Conservation (phyloP, 139 green algal genomes). For the Chlamydomonas sp. region DNA sequence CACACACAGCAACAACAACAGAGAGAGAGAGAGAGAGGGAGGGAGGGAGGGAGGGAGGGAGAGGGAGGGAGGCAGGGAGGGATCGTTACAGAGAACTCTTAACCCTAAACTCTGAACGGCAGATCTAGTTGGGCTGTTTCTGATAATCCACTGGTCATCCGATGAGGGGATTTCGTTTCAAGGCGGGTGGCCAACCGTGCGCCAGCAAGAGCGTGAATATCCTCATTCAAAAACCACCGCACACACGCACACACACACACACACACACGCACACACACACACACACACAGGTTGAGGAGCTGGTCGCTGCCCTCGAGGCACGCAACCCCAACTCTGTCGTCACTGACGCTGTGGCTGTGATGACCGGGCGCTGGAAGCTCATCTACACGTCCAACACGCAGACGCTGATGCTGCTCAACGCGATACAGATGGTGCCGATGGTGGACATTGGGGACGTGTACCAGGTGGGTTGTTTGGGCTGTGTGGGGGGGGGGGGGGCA, state of each 20-base stretch:
- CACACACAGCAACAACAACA: no score
- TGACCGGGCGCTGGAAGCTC: slow-evolving; percentile 49
- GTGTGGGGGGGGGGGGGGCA: no score
- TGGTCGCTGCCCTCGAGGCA: slow-evolving; percentile 44
- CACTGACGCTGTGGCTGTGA: slow-evolving; percentile 10
- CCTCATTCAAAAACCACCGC: neutral
- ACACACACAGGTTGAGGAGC: slow-evolving; percentile 36
- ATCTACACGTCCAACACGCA: slow-evolving; percentile 57
- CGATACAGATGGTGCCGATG: slow-evolving; percentile 41
- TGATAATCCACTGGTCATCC: no score
- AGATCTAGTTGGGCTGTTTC: no score
- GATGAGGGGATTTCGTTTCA: no score
- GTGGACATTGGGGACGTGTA: slow-evolving; percentile 58
- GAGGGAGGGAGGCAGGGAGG: no score
- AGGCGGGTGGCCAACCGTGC: neutral
- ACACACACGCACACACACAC: neutral
- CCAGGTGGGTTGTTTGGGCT: no score
- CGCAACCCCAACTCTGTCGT: slow-evolving; percentile 35
- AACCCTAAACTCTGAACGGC: no score
- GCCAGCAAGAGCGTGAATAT: no score
- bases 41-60: no score
- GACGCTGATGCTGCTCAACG: slow-evolving; percentile 48
- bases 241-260: neutral
- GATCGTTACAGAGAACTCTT: no score
- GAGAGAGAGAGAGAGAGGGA: no score